Evolutionary conservation across 2,329 filamentous ascomycete species (phyloP), one percentile per base, ranked within the genome.

Genomic region (Diaporthe velutina): DNA sequence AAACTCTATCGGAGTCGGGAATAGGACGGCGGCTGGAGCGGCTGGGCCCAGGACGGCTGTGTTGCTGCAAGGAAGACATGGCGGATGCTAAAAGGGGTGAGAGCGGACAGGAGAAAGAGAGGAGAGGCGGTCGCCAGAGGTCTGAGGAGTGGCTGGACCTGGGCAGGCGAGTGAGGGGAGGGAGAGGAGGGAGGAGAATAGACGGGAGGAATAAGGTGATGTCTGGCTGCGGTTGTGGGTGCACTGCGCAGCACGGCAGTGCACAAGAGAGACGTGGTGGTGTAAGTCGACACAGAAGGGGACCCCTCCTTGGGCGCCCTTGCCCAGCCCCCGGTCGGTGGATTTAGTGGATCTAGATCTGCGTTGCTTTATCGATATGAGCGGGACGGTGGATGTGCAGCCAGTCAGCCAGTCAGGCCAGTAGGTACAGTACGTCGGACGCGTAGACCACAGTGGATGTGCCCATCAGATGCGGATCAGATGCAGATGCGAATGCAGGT

Each of bases 41-140:
- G 45, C 72, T 73, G 73, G 61, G 72, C 64, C 74, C 75, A 42
- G 52, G 76, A 61, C 73, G 79, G 73, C 74, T 71, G 68, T 78
- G 78, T 8, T 74, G 70, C 30, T 79, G 77, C 19, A 73, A 76
- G 52, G 78, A 74, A 71, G 76, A 75, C 79, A 80, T 80, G 48
- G 45, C 71, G 50, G 55, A 40, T 61, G 28, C 52, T 57, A 50
- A 33, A 68, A 35, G 60, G 42, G 35, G 60, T 7, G 45, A 50
- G 55, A n/a, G 19, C 42, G 40, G 67, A 50, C 10, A 58, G 70
- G 57, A 50, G 48, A 52, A 57, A 15, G 60, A 45, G 64, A 70
- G 45, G 33, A 42, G 73, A 52, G 60, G 45, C n/a, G n/a, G 50
- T 40, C 13, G 58, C 30, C 38, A 15, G 60, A 13, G 48, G 64